phyloP scores from a whole-genome alignment of 192 early-diverging fungal genomes.

The Chytriomyces sp. region DNA sequence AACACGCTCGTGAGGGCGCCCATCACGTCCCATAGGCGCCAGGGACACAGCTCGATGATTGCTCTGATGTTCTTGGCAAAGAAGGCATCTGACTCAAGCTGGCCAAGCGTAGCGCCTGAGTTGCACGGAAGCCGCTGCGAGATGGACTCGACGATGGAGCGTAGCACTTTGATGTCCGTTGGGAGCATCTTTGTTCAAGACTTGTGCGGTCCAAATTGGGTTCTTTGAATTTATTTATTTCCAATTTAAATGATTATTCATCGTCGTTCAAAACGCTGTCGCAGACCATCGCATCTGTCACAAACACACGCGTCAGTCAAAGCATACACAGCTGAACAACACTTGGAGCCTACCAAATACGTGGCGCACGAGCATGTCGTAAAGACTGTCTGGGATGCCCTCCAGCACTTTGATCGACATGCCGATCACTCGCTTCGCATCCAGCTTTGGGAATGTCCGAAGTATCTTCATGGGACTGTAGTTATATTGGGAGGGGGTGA shows the following conservation, averaged over 20 bases:
- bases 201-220: neutral
- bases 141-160: slow-evolving; percentile 7
- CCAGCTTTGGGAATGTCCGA: slow-evolving; percentile 67
- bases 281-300: slow-evolving; percentile 33
- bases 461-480: slow-evolving; percentile 74
- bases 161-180: slow-evolving; percentile 15
- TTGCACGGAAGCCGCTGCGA: slow-evolving; percentile 66
- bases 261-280: slow-evolving; percentile 29
- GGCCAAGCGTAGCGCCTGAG: slow-evolving; percentile 64
- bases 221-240: neutral
- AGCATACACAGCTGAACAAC: neutral
- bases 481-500: neutral
- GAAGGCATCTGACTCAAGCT: slow-evolving; percentile 62
- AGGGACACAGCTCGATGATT: slow-evolving; percentile 24
- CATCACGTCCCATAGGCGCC: slow-evolving; percentile 29
- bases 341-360: slow-evolving; percentile 56
- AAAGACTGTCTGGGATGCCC: slow-evolving; percentile 70
- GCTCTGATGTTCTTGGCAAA: slow-evolving; percentile 19
- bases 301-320: neutral
- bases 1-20: slow-evolving; percentile 8
- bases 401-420: slow-evolving; percentile 61
- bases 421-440: slow-evolving; percentile 65
- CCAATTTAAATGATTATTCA: neutral
- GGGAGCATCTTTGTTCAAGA: neutral
- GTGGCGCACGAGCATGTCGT: slow-evolving; percentile 77